Evolutionary conservation across 2,329 filamentous ascomycete genomes (phyloP).

Genomic region (Xylaria sp.): DNA sequence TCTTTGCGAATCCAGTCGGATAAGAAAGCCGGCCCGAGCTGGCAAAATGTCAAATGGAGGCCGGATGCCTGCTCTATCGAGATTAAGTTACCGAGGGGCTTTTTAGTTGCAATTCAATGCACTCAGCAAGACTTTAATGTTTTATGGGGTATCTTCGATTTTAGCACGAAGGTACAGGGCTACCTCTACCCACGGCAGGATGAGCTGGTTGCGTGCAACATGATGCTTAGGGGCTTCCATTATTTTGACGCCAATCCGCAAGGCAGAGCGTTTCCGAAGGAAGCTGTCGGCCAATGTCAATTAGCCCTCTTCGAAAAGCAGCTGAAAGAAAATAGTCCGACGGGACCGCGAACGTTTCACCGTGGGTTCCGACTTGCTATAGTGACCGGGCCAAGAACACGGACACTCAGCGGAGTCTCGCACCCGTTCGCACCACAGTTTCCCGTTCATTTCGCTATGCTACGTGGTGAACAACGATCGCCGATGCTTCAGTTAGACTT

Average conservation of each 20-base stretch:
- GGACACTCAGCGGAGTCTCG: slow-evolving; percentile 77
- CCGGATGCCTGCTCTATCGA: slow-evolving; percentile 69
- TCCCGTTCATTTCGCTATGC: slow-evolving; percentile 78
- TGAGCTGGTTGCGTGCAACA: slow-evolving; percentile 72
- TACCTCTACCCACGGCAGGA: slow-evolving; percentile 71
- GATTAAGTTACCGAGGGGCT: slow-evolving; percentile 75
- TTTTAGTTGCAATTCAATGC: slow-evolving; percentile 73
- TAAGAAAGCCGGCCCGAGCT: slow-evolving; percentile 71
- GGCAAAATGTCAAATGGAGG: slow-evolving; percentile 84
- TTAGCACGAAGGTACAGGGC: slow-evolving; percentile 76
- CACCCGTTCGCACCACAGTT: slow-evolving; percentile 69
- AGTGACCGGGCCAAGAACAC: slow-evolving; percentile 76
- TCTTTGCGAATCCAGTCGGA: slow-evolving; percentile 75
- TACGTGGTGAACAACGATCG: slow-evolving; percentile 72
- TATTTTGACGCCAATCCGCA: slow-evolving; percentile 78
- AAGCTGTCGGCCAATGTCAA: slow-evolving; percentile 73
- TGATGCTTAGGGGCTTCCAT: slow-evolving; percentile 74
- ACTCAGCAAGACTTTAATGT: slow-evolving; percentile 78
- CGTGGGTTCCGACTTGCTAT: slow-evolving; percentile 80
- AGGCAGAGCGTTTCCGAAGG: slow-evolving; percentile 74
- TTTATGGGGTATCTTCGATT: slow-evolving; percentile 84
- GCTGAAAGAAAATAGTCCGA: slow-evolving; percentile 71
- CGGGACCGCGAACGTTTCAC: slow-evolving; percentile 74
- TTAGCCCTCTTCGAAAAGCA: slow-evolving; percentile 77
- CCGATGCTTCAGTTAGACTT: slow-evolving; percentile 75